Conservation (phyloP, 2,329 filamentous ascomycete genomes). For the Sclerotinia glacialis region DNA sequence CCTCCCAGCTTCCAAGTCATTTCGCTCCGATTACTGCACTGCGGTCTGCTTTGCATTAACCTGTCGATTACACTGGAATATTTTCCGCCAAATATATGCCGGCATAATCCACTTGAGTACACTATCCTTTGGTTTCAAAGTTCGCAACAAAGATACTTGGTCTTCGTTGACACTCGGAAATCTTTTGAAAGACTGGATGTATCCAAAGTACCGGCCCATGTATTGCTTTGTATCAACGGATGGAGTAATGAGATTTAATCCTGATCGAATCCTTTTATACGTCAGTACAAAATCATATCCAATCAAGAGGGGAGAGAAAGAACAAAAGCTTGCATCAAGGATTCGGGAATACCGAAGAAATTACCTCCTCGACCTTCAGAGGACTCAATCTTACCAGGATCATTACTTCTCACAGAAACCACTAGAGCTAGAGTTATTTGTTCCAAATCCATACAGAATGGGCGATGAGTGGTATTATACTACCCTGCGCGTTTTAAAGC, state of each 20-base stretch:
- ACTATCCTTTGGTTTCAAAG: neutral
- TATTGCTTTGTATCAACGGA: neutral
- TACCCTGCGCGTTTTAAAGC: neutral
- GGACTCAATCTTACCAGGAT: too few species aligned
- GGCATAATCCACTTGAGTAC: neutral
- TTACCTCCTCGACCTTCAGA: rapidly evolving
- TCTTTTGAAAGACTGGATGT: neutral
- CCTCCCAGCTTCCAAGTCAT: neutral
- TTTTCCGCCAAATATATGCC: neutral
- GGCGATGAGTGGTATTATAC: neutral
- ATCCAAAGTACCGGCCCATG: neutral
- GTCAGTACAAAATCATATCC: neutral
- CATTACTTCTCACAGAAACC: too few species aligned
- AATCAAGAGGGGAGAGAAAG: neutral
- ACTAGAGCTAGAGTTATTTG: neutral
- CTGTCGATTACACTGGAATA: neutral
- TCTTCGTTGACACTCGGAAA: neutral
- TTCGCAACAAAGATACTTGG: rapidly evolving
- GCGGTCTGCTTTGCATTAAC: constrained; percentile 3
- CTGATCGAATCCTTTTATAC: neutral
- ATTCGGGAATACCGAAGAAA: rapidly evolving
- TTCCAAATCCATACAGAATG: neutral
- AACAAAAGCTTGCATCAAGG: neutral
- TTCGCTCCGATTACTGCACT: neutral
- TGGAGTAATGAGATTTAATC: rapidly evolving